Evolutionary conservation across 768 basidiomycete species (phyloP).

Genomic region (Plicaturopsis crispa): DNA sequence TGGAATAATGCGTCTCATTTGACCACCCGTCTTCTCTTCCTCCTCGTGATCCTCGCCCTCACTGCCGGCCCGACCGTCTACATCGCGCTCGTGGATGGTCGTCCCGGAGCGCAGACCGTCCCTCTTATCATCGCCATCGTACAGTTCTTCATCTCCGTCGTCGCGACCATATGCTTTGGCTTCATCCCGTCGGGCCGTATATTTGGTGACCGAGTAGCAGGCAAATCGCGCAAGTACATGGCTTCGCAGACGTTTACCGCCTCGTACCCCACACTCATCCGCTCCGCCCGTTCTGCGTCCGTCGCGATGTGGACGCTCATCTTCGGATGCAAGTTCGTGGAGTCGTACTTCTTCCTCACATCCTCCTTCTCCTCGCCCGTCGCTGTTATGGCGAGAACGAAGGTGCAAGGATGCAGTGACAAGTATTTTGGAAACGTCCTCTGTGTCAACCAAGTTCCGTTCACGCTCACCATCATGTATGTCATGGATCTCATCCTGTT

Average conservation of each 20-base stretch:
- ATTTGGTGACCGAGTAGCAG: constrained; percentile 97
- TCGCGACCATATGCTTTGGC: constrained; percentile 77
- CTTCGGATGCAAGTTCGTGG: constrained; percentile 93
- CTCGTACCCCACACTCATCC: constrained; percentile 78
- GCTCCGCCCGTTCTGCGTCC: constrained; percentile 72
- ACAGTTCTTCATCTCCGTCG: constrained; percentile 87
- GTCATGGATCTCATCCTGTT: constrained; percentile 96
- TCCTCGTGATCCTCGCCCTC: constrained; percentile 85
- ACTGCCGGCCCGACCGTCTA: constrained; percentile 94
- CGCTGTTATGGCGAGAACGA: constrained; percentile 93
- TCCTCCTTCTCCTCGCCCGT: constrained; percentile 96
- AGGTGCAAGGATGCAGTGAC: constrained; percentile 86
- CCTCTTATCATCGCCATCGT: constrained; percentile 90
- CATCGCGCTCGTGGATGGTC: constrained; percentile 77
- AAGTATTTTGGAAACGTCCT: constrained; percentile 71
- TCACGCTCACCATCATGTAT: constrained; percentile 97
- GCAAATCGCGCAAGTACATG: constrained; percentile 96
- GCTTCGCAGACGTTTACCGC: constrained; percentile 99
- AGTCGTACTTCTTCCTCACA: constrained; percentile 98
- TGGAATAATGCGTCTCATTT: constrained; percentile 99
- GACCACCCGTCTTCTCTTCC: constrained; percentile 86
- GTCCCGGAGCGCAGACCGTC: constrained; percentile 48
- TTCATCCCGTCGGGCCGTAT: constrained; percentile 93
- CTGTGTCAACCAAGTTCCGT: constrained; percentile 89
- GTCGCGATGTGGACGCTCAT: constrained; percentile 86